Base-by-base conservation (phyloP, 2,329 filamentous ascomycete species). In the Fusarium sp. region DNA sequence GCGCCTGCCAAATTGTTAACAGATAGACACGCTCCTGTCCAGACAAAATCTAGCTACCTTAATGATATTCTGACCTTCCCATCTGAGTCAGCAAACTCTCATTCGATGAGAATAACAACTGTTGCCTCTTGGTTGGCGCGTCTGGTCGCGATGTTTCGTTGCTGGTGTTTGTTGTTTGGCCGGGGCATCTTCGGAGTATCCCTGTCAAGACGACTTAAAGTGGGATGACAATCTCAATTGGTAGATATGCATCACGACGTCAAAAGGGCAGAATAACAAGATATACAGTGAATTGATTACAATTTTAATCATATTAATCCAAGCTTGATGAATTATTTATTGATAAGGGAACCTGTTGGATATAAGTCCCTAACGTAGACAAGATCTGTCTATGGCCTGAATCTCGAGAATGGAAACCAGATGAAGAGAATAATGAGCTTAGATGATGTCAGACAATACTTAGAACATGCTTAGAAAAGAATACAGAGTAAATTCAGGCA, bases 101-200 rank as follows among this genome's bases (percentile, higher is more conserved):
- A 41, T 38, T 45, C 7, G 57, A 35, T 42, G 25, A 63, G 50
- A 20, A 7, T 42, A 27, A 49, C 35, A 27, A 54, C 12, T 18
- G 15, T 27, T 50, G 41, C 38, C 7, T 22, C 25, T 25, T 31
- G 41, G 45, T 42, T 39, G 57, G 50, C 52, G 33, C 29, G 25
- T 54, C 33, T 63, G 18, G 22, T 33, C 44, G 7, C 31, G 27
- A 17, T 55, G 52, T 52, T 69, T 35, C 44, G 46, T 38, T 57
- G 39, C 44, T 42, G 33, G 22, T 36, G 44, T 50, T 60, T 44
- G 33, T 69, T 58, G 35, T 67, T 63, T 60, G 27, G 44, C 55
- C 70, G 69, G 70, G 25, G 20, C 29, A 60, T 72, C 70, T 47
- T 72, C 70, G 70, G 70, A 60, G 62, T 50, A 70, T 54, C 35